These are phyloP conservation scores for Fusarium sp. DNA, from an alignment of 2,329 filamentous ascomycete species.

Conservation along the genomic window DNA sequence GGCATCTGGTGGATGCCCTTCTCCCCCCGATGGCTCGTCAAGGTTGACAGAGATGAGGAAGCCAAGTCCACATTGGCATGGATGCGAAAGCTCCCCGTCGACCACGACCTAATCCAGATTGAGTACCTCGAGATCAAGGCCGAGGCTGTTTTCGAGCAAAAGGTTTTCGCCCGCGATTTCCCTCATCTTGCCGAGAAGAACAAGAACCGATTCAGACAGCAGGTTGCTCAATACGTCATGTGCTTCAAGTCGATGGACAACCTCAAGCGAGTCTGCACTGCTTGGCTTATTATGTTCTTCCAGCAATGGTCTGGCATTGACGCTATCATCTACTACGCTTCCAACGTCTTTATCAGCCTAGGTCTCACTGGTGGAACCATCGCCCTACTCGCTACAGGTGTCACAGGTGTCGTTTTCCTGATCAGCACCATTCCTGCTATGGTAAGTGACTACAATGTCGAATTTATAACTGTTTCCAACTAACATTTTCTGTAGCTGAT, in stretches of 20 bases:
- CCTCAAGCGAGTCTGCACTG: conserved; percentile 74
- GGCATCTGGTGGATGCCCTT: conserved; percentile 87
- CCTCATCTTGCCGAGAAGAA: conserved; percentile 58
- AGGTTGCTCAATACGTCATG: conserved; percentile 64
- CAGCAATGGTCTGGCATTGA: conserved; percentile 58
- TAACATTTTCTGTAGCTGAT: conserved; percentile 36
- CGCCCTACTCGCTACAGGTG: conserved; percentile 75
- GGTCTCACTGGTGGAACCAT: conserved; percentile 72
- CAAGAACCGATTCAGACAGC: conserved; percentile 58
- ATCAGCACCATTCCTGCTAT: conserved; percentile 52
- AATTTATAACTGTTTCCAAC: fast-evolving
- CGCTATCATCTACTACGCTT: conserved; percentile 60
- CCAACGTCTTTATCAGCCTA: conserved; percentile 74
- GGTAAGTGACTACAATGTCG: conserved; percentile 13
- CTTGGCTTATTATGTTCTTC: conserved; percentile 73
- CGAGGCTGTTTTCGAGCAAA: conserved; percentile 81
- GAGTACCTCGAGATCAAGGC: conserved; percentile 89
- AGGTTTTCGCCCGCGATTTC: conserved; percentile 72
- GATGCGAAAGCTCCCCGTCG: conserved; percentile 53
- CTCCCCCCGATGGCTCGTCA: conserved; percentile 81
- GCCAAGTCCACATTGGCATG: conserved; percentile 54
- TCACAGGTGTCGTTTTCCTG: conserved; percentile 79
- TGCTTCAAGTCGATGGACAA: conserved; percentile 57
- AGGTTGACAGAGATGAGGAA: conserved; percentile 78
- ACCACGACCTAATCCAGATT: conserved; percentile 77